Base-by-base conservation (phyloP, 768 basidiomycete species). In the Macrolepiota albuminosa region DNA sequence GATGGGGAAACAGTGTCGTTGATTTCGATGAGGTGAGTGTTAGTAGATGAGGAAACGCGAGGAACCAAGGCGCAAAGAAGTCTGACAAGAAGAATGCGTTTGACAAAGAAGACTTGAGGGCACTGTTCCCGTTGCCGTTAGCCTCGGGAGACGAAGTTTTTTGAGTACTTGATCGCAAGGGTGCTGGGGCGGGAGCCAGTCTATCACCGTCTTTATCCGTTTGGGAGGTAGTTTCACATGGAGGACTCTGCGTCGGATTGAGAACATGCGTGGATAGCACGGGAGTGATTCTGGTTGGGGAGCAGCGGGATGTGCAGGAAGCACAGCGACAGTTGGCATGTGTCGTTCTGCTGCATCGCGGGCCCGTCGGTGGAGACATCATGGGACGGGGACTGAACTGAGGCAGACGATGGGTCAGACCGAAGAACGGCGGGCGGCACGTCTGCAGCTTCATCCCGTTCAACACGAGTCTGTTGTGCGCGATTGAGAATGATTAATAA, bases 401-500 rank as follows among this genome's bases (percentile, higher is more conserved):
- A 21, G 21, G 21, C 21, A 21, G 21, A 21, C 21, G 21, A 21
- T 21, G 21, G 21, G 21, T 21, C 21, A 21, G 21, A 21, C 21
- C 87, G 68, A 94, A 91, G 87, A 96, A 95, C 50, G 79, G 81
- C 21, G 96, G 96, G 31, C 88, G 82, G 76, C 96, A 99, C 4
- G 88, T 85, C 70, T 98, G 95, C 47, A 97, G 77, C 81, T 98
- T 98, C 95, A 99, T 96, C 10, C 81, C 95, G 69, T 89, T 87
- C 33, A 98, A 57, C 47, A 97, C 88, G 48, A 98, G 86, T 71
- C 85, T 21, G 21, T 21, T 21, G 21, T 21, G 21, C 21, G 21
- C 21, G 21, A 21, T 21, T 21, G 21, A 21, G 21, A 21, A 21
- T 21, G 21, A 21, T 21, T 21, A 21, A 21, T 21, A 21, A 21